phyloP scores from a whole-genome alignment of 306 rosid genomes.

The Quercus berberidifolia region DNA sequence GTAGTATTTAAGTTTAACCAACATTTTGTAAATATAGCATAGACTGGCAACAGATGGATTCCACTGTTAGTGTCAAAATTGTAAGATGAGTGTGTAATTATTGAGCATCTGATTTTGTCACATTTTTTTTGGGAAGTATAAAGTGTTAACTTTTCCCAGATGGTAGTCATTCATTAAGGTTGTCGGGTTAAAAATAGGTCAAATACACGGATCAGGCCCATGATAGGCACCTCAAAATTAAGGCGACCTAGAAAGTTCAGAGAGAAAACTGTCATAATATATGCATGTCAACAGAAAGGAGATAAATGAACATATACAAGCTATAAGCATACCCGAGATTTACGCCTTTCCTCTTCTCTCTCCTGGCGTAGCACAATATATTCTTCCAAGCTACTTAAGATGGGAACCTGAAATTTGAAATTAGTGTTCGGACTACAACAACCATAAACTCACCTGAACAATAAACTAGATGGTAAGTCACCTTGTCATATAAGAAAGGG shows the following conservation, averaged over 20 bases:
- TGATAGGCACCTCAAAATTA: not conserved
- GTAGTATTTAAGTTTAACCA: not conserved
- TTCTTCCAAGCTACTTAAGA: slow-evolving; percentile 61
- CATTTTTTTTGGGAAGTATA: not conserved
- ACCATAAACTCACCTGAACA: not conserved
- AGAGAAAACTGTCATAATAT: not conserved
- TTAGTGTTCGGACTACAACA: slow-evolving; percentile 6
- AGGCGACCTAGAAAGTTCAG: not conserved
- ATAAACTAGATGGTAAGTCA: slow-evolving; percentile 25
- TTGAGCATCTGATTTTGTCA: not conserved
- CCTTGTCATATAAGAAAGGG: slow-evolving; percentile 89
- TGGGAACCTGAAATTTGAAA: slow-evolving; percentile 47
- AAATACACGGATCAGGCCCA: not conserved
- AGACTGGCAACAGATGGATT: not conserved
- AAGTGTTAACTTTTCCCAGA: not conserved
- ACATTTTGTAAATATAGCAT: not conserved
- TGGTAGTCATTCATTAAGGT: not conserved
- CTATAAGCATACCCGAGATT: slow-evolving; percentile 61
- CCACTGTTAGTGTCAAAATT: not conserved
- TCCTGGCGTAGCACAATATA: slow-evolving; percentile 46
- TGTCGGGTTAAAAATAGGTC: not conserved
- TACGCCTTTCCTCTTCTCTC: slow-evolving; percentile 81
- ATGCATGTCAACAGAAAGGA: not conserved
- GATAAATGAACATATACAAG: not conserved
- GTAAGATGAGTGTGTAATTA: not conserved